Evolutionary conservation across 2,329 filamentous ascomycete species (phyloP).

Genomic region (Emmonsia crescens): DNA sequence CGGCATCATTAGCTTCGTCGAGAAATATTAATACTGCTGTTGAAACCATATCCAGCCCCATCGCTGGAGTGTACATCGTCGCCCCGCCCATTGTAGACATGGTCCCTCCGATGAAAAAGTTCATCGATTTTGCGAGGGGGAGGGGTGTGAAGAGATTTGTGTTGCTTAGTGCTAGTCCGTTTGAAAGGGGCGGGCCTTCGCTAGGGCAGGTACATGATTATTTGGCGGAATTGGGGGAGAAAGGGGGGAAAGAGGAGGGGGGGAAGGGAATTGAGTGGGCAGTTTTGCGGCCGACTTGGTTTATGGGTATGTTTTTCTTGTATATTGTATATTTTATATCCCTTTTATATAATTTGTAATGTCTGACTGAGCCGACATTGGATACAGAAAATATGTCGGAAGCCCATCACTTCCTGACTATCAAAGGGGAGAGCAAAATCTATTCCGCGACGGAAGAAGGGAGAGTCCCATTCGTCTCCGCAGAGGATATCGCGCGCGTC

Average conservation of each 20-base stretch:
- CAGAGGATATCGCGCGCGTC: conserved; percentile 12
- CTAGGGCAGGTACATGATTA: conserved; percentile 32
- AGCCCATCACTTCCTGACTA: conserved; percentile 20
- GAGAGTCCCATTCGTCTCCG: conserved; percentile 12
- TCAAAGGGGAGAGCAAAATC: conserved; percentile 32
- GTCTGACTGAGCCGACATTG: not conserved
- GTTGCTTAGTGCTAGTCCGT: conserved; percentile 31
- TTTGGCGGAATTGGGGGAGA: conserved; percentile 23
- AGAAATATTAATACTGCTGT: not conserved
- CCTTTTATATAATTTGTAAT: too few relatives aligned
- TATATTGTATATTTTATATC: too few relatives aligned
- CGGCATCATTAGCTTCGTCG: not conserved
- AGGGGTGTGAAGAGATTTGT: conserved; percentile 37
- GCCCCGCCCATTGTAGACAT: conserved; percentile 26
- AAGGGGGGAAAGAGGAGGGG: conserved; percentile 15
- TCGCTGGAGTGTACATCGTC: conserved; percentile 36
- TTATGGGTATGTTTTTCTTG: conserved; percentile 30
- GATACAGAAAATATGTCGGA: conserved; percentile 37
- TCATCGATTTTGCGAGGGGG: conserved; percentile 33
- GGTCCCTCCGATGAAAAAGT: conserved; percentile 27
- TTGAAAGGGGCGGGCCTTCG: conserved; percentile 27
- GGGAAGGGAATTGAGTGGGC: conserved; percentile 29
- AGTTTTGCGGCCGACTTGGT: conserved; percentile 40
- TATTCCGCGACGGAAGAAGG: conserved; percentile 35
- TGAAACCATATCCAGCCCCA: conserved; percentile 4